Conservation (phyloP, 2,329 filamentous ascomycete species). For the Apiospora sp. region DNA sequence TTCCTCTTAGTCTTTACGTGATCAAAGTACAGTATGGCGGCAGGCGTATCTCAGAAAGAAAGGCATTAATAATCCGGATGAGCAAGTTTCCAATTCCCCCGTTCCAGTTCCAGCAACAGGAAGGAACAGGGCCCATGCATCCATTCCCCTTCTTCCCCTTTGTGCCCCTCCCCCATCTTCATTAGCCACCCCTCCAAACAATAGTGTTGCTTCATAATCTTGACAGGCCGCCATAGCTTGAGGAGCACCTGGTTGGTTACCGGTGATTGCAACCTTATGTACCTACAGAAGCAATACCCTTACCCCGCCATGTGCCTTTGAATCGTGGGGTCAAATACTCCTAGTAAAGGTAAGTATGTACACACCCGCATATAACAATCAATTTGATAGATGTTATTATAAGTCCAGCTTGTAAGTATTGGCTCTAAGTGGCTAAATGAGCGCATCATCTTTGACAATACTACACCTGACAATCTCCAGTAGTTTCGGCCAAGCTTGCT, state of each 20-base stretch:
- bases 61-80: conserved; percentile 18
- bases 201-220: conserved; percentile 11
- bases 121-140: conserved; percentile 1
- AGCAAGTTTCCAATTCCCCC: conserved; percentile 15
- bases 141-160: not conserved
- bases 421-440: too few relatives aligned
- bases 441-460: not conserved
- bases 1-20: not conserved
- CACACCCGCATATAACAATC: too few relatives aligned
- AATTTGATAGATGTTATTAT: not conserved
- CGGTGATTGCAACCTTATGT: not conserved
- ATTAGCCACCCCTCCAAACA: not conserved
- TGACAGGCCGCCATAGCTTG: not conserved
- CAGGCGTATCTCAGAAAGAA: not conserved
- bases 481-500: not conserved
- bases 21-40: not conserved
- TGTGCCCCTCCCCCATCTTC: conserved; percentile 1
- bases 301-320: conserved; percentile 1
- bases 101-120: not conserved
- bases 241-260: not conserved
- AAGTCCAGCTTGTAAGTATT: too few relatives aligned
- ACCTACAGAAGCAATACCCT: not conserved
- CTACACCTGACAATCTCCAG: not conserved
- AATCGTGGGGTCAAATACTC: not conserved
- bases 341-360: too few relatives aligned